Conservation (phyloP, 225 moss, liverwort and hornwort genomes). For the Bryum argenteum region DNA sequence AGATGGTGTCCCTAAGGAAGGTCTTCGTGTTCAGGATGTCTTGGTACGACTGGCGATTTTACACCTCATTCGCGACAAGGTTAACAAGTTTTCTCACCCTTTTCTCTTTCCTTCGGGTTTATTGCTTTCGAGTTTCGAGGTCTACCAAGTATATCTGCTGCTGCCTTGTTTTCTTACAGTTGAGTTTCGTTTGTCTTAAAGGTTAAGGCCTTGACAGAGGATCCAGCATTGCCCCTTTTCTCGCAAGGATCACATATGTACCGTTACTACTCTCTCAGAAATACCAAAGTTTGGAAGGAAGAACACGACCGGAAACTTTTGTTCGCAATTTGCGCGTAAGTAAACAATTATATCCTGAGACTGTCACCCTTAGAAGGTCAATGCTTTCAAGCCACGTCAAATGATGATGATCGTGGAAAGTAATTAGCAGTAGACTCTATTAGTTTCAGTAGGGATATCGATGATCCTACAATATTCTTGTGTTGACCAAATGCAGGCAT, state of each 20-base stretch:
- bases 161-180: neutral
- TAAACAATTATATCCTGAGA: neutral
- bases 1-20: constrained; percentile 99
- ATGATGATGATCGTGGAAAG: too few relatives aligned
- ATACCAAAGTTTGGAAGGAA: constrained; percentile 99
- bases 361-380: neutral
- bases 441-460: too few relatives aligned
- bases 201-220: constrained; percentile 87
- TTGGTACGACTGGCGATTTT: constrained; percentile 93
- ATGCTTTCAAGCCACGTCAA: too few relatives aligned
- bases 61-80: constrained; percentile 97
- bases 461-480: too few relatives aligned
- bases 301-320: constrained; percentile 97
- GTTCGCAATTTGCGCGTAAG: constrained; percentile 90
- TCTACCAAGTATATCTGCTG: neutral
- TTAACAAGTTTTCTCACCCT: constrained; percentile 15
- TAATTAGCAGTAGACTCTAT: neutral
- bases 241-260: constrained; percentile 90
- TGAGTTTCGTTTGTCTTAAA: constrained; percentile 27
- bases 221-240: constrained; percentile 71
- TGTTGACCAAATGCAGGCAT: constrained; percentile 47
- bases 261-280: constrained; percentile 88
- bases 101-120: neutral
- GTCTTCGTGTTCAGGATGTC: constrained; percentile 95
- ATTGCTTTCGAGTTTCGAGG: neutral